Percentiles rank a stretch among this genome's conserved stretches.
Evolutionary conservation across 192 early-diverging fungal genomes (phyloP).

Genomic region (Obelidium mucronatum): DNA sequence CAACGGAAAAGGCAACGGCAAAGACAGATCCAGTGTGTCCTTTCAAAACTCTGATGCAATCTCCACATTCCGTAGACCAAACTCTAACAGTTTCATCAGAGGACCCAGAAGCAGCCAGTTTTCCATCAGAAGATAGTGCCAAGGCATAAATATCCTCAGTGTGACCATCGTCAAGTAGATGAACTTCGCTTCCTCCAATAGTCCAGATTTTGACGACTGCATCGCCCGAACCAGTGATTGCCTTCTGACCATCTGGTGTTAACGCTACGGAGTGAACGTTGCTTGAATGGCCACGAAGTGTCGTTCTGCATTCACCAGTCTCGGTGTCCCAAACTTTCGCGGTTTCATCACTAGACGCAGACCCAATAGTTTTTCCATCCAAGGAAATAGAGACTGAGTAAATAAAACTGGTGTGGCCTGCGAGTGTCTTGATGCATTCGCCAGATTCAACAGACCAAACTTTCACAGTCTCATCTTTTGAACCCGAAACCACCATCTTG

Average conservation of each 20-base stretch:
- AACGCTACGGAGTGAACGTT: slow-evolving; percentile 11
- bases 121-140: no score
- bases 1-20: no score
- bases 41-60: no score
- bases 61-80: no score
- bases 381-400: slow-evolving; percentile 10
- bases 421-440: slow-evolving; percentile 11
- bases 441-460: neutral
- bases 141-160: no score
- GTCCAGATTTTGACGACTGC: no score
- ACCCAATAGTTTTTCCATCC: slow-evolving; percentile 51
- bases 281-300: neutral
- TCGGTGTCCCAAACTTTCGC: slow-evolving; percentile 19
- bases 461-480: neutral
- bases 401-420: slow-evolving; percentile 23
- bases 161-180: no score
- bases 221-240: no score
- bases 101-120: no score
- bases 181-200: no score
- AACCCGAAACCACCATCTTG: neutral
- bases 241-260: neutral
- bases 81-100: no score
- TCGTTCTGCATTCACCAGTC: neutral
- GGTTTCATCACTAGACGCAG: slow-evolving; percentile 1
- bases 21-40: no score